Evolutionary conservation across 2,329 filamentous ascomycete genomes (phyloP).

Genomic region (Acrocalymma vagum): DNA sequence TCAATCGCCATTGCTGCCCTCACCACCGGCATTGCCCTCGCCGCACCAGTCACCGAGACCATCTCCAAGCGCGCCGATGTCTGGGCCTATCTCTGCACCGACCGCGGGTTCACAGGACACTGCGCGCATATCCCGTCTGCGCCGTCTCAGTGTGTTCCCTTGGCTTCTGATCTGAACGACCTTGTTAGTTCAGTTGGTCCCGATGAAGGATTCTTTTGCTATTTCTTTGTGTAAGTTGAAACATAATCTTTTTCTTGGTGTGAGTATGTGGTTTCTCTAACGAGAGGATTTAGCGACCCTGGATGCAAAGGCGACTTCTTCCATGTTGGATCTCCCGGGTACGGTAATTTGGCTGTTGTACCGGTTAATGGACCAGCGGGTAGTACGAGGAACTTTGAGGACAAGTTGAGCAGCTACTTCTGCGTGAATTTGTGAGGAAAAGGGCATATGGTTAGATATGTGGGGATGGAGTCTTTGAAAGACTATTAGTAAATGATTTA

Average conservation of each 20-base stretch:
- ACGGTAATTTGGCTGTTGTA: slow-evolving; percentile 12
- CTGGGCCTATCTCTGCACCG: slow-evolving; percentile 21
- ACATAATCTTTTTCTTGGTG: no score
- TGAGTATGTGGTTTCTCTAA: not conserved
- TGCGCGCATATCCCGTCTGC: slow-evolving; percentile 17
- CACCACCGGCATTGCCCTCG: slow-evolving; percentile 7
- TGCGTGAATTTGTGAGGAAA: no score
- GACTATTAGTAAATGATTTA: no score
- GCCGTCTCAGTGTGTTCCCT: slow-evolving; percentile 14
- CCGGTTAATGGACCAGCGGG: slow-evolving; percentile 22
- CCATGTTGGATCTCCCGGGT: slow-evolving; percentile 21
- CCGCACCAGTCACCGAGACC: slow-evolving; percentile 6
- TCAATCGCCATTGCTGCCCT: slow-evolving; percentile 7
- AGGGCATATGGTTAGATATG: no score
- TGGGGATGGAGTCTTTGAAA: no score
- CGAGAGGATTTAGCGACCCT: slow-evolving; percentile 9
- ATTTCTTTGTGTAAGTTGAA: slow-evolving; percentile 29
- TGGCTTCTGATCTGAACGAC: slow-evolving; percentile 18
- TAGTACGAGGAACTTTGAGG: slow-evolving; percentile 21
- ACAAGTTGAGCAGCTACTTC: slow-evolving; percentile 23
- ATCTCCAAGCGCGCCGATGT: slow-evolving; percentile 14
- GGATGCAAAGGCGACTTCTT: slow-evolving; percentile 23
- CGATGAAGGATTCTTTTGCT: slow-evolving; percentile 22
- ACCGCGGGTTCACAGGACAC: slow-evolving; percentile 19
- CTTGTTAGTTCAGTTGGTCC: slow-evolving; percentile 16